phyloP scores from a whole-genome alignment of 2,329 filamentous ascomycete genomes.

The Talaromyces sp. region DNA sequence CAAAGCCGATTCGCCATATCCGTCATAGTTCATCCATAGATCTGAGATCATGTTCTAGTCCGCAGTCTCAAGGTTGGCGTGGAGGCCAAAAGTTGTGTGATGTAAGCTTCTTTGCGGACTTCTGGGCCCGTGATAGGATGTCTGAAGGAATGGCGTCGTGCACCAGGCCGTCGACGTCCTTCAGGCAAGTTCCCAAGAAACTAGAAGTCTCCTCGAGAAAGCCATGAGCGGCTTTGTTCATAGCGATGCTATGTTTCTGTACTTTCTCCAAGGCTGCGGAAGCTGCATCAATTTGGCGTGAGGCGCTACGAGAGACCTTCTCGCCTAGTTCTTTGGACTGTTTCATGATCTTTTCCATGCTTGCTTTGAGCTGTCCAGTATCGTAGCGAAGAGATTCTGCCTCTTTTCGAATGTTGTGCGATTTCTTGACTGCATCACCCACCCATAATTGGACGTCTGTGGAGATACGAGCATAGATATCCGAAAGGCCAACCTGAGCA shows the following conservation, averaged over 20 bases:
- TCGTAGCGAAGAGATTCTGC: conserved; percentile 27
- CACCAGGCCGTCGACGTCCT: conserved; percentile 25
- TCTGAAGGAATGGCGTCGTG: conserved; percentile 29
- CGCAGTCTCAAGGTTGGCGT: neutral
- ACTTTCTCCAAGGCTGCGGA: conserved; percentile 27
- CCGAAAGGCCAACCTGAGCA: conserved; percentile 38
- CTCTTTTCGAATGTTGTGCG: conserved; percentile 33
- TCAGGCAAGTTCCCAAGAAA: conserved; percentile 23
- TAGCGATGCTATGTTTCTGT: conserved; percentile 28
- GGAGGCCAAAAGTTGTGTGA: conserved; percentile 21
- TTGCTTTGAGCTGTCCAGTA: conserved; percentile 25
- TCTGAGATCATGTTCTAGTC: neutral
- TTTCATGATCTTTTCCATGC: conserved; percentile 27
- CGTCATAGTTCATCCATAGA: conserved; percentile 4
- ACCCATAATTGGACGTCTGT: conserved; percentile 39
- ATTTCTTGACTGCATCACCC: conserved; percentile 36
- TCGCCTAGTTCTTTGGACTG: conserved; percentile 35
- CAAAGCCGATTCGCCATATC: conserved; percentile 14
- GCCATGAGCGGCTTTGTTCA: conserved; percentile 29
- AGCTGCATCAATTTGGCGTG: conserved; percentile 31
- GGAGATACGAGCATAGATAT: conserved; percentile 36
- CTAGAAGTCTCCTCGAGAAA: conserved; percentile 30
- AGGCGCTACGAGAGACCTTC: conserved; percentile 29
- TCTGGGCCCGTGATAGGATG: conserved; percentile 35
- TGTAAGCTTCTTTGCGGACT: conserved; percentile 31